Percentiles rank a stretch among this genome's conserved stretches.
Evolutionary conservation across 192 early-diverging fungal species (phyloP).

Genomic region (Entophlyctis helioformis): DNA sequence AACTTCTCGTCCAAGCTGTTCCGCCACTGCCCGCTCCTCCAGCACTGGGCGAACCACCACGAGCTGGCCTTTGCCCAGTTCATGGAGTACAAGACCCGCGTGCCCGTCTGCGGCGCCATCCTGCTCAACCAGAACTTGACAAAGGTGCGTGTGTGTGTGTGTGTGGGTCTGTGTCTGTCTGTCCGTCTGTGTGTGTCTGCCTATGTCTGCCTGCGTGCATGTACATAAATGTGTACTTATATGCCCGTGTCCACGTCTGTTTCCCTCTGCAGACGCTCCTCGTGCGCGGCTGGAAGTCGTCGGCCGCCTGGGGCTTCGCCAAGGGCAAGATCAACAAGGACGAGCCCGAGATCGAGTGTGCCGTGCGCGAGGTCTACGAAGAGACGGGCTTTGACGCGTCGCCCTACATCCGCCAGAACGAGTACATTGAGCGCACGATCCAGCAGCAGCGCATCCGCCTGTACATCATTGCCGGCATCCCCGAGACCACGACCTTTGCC

Average conservation of each 20-base stretch:
- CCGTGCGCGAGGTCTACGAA: constrained; percentile 86
- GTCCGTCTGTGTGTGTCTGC: background rate
- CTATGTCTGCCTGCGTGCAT: no score
- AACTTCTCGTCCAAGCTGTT: constrained; percentile 58
- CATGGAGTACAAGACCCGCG: constrained; percentile 89
- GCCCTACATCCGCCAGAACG: constrained; percentile 47
- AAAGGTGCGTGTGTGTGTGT: constrained; percentile 31
- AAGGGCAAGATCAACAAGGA: constrained; percentile 98
- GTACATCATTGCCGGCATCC: constrained; percentile 82
- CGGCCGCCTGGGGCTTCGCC: constrained; percentile 93
- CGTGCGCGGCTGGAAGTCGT: constrained; percentile 86
- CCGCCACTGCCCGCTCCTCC: constrained; percentile 78
- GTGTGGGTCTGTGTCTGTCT: background rate
- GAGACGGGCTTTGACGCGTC: constrained; percentile 89
- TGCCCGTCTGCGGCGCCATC: constrained; percentile 96
- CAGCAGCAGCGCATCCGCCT: constrained; percentile 81
- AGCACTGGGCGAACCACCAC: constrained; percentile 76
- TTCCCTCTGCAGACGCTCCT: constrained; percentile 39
- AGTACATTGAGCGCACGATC: constrained; percentile 80
- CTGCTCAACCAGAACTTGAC: constrained; percentile 72
- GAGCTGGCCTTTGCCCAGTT: constrained; percentile 85
- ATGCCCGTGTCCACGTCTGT: background rate
- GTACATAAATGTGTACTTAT: no score
- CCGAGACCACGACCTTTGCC: constrained; percentile 66
- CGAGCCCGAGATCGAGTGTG: constrained; percentile 77